Evolutionary conservation across 176 grass and related monocot species (phyloP), one percentile per base, ranked within the genome.

Genomic region (Aegilops speltoides): DNA sequence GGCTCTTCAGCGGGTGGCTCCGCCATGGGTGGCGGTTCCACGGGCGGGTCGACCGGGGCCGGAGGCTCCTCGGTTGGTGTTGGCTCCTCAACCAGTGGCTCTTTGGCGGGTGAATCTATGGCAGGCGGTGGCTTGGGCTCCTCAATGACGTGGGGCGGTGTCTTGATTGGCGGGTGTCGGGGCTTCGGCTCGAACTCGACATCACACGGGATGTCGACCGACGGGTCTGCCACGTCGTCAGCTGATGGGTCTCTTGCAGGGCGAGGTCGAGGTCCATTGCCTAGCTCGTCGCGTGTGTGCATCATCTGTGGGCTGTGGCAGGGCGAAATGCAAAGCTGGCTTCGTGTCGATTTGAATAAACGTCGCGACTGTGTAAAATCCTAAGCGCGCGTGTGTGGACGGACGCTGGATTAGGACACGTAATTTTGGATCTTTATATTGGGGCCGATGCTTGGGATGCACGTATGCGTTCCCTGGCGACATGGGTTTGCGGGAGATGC

Each of bases 201-300:
- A 33, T 87, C 76, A 68, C 89, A 91, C 20, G 25, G 80, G 68
- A 91, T 87, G 68, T 87, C 81, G 20, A 90, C 45, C 0, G 69
- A 59, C 25, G 65, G 83, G 14, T 76, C 16, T 3, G 50, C 48
- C 25, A 76, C 45, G 22, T 80, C 85, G 16, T 84, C 68, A 2
- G 26, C 45, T 26, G 26, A 68, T 62, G 62, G 71, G 59, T 72
- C 68, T 86, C 66, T 29, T 56, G 84, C 29, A 98, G 70, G 78
- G 65, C 81, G 81, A 95, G 84, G 82, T 98, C 91, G 32, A 97
- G 61, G 79, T 95, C 92, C 93, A 95, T 95, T 73, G 33, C 65
- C 41, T 46, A 4, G 43, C 43, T 46, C 43, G 12, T 46, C 13
- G 12, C 3, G 3, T 46, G 43, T 46, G 11, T 46, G 43, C 43